Evolutionary conservation across 352 stramenopile species (phyloP).

Genomic region (Pythium insidiosum): DNA sequence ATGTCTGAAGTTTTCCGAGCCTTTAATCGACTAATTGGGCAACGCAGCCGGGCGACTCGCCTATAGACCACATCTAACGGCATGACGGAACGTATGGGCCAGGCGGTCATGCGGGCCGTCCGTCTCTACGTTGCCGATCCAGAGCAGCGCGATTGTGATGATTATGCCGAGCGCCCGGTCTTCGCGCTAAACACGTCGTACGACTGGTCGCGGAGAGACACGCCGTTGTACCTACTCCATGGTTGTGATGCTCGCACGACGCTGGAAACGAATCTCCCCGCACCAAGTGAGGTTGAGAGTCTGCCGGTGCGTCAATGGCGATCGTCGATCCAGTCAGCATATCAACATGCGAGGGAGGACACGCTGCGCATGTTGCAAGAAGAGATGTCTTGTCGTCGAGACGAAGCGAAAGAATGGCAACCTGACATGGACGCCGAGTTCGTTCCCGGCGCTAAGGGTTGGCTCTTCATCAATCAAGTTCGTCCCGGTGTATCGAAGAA

Average conservation of each 20-base stretch:
- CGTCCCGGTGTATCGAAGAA: constrained; percentile 5
- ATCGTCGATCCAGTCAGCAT: too few relatives aligned
- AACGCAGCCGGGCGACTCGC: constrained; percentile 4
- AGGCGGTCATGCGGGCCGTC: constrained; percentile 9
- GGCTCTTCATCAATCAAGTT: constrained; percentile 2
- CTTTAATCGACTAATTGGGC: constrained; percentile 11
- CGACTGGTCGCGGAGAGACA: background rate
- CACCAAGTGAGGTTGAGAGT: too few relatives aligned
- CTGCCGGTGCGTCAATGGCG: too few relatives aligned
- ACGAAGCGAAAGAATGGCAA: background rate
- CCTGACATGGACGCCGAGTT: background rate
- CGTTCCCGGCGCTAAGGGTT: background rate
- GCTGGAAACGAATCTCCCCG: background rate
- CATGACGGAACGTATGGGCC: constrained; percentile 14
- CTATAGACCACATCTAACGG: constrained; percentile 17
- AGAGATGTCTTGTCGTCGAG: too few relatives aligned
- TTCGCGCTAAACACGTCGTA: constrained; percentile 16
- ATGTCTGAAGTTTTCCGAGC: constrained; percentile 14
- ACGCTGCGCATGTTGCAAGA: too few relatives aligned
- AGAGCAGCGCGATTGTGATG: constrained; percentile 16
- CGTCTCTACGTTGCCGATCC: constrained; percentile 15
- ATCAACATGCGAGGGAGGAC: too few relatives aligned
- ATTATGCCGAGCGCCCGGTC: constrained; percentile 15
- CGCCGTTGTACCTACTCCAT: constrained; percentile 10
- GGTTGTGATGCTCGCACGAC: constrained; percentile 9